These are phyloP conservation scores for Paracoccidioides brasiliensis DNA, from an alignment of 2,329 filamentous ascomycete species.

Conservation along the genomic window DNA sequence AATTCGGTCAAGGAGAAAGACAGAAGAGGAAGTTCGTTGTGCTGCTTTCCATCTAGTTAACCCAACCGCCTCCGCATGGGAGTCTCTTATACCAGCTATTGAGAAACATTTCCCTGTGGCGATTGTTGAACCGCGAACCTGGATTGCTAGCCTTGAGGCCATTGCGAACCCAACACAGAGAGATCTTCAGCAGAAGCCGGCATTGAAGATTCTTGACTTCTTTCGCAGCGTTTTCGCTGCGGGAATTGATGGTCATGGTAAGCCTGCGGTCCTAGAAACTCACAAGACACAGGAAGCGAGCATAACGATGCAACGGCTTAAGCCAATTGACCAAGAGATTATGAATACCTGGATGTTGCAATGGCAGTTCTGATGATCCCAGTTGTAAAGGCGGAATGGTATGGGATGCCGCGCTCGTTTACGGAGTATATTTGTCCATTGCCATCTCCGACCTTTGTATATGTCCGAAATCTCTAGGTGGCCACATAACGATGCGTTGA, in stretches of 20 bases:
- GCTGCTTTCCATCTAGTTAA: constrained; percentile 39
- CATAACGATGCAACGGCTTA: constrained; percentile 30
- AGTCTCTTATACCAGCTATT: constrained; percentile 28
- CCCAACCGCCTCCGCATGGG: constrained; percentile 31
- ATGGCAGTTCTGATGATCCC: not conserved
- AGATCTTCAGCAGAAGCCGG: constrained; percentile 35
- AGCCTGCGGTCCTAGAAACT: constrained; percentile 30
- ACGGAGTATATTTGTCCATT: not conserved
- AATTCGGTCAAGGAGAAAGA: constrained; percentile 21
- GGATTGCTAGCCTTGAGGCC: constrained; percentile 34
- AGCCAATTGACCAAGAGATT: constrained; percentile 31
- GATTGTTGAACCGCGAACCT: constrained; percentile 33
- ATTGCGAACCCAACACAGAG: constrained; percentile 26
- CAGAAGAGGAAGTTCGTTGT: constrained; percentile 10
- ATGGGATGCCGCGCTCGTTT: not conserved
- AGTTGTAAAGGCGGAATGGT: not conserved
- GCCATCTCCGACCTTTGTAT: no score
- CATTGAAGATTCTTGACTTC: constrained; percentile 41
- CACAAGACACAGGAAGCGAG: constrained; percentile 29
- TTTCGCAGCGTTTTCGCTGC: constrained; percentile 27
- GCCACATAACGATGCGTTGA: no score
- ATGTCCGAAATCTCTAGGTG: no score
- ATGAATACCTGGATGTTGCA: constrained; percentile 29
- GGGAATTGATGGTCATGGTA: constrained; percentile 7
- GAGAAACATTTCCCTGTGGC: constrained; percentile 30